A percentile compares a stretch with the other conserved stretches of the same genome.
Evolutionary conservation across 495 filamentous ascomycete species (phyloP).

Genomic region (Aspergillus ostianus): DNA sequence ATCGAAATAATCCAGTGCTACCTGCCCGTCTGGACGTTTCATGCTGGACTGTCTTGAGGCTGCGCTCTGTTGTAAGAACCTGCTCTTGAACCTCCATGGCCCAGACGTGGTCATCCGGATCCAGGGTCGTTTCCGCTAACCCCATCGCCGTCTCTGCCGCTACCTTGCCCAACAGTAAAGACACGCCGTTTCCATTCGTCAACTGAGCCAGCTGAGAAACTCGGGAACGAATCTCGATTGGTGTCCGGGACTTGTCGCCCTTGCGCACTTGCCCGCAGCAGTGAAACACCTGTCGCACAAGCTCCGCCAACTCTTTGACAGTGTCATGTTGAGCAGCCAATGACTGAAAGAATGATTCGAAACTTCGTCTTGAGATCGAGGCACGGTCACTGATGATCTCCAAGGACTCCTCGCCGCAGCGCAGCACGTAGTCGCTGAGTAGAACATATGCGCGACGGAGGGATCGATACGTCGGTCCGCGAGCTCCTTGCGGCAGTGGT

Average conservation of each 20-base stretch:
- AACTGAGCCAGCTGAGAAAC: constrained; percentile 30
- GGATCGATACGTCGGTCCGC: constrained; percentile 23
- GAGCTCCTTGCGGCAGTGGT: constrained; percentile 5
- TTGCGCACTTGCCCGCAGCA: constrained; percentile 31
- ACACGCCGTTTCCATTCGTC: constrained; percentile 22
- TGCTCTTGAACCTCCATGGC: constrained; percentile 45
- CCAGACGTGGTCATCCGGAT: constrained; percentile 50
- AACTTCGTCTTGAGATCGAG: constrained; percentile 15
- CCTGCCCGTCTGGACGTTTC: constrained; percentile 19
- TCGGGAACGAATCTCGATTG: constrained; percentile 29
- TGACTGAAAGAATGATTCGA: constrained; percentile 24
- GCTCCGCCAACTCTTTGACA: constrained; percentile 37
- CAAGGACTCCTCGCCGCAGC: constrained; percentile 26
- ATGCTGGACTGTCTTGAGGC: constrained; percentile 7
- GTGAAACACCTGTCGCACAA: constrained; percentile 38
- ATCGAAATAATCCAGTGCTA: constrained; percentile 40
- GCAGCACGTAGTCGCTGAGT: constrained; percentile 34
- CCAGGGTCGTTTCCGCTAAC: constrained; percentile 44
- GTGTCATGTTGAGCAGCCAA: constrained; percentile 32
- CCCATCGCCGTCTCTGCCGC: constrained; percentile 48
- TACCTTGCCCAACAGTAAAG: constrained; percentile 36
- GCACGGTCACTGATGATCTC: constrained; percentile 11
- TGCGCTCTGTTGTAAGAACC: constrained; percentile 24
- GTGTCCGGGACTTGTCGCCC: constrained; percentile 21
- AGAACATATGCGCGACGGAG: constrained; percentile 40